Conservation (phyloP, 441 rosid species). For the Flueggea neowawraea region DNA sequence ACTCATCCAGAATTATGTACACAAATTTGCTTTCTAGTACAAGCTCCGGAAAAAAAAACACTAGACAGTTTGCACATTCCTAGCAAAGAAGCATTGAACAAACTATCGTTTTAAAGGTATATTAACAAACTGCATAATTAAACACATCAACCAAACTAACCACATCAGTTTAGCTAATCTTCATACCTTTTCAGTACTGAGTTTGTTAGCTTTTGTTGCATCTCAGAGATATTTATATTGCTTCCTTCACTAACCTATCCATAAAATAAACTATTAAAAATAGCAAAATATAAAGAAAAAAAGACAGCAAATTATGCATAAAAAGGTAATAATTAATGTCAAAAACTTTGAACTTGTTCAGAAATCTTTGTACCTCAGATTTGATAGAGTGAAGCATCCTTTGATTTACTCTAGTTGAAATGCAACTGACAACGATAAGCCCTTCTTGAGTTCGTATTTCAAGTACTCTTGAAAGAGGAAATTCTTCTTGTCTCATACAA, state of each 20-base stretch:
- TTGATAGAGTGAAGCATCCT: slow-evolving; percentile 33
- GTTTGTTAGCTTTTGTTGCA: slow-evolving; percentile 22
- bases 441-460: slow-evolving; percentile 24
- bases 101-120: no score
- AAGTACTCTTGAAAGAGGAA: slow-evolving; percentile 36
- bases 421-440: slow-evolving; percentile 30
- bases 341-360: background rate
- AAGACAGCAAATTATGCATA: background rate
- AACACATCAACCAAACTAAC: no score
- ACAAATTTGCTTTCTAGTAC: no score
- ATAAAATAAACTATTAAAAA: no score
- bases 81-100: no score
- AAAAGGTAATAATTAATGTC: background rate
- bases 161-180: background rate
- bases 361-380: slow-evolving; percentile 28
- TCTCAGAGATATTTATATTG: slow-evolving; percentile 10
- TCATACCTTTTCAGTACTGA: background rate
- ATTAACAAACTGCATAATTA: no score
- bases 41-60: no score
- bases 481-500: slow-evolving; percentile 13
- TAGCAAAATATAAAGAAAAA: background rate
- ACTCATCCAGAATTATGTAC: no score
- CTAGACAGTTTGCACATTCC: no score
- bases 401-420: slow-evolving; percentile 28
- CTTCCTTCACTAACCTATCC: slow-evolving; percentile 21